Conservation (phyloP, 441 rosid species). For the Bocquillonia castaneifolia region DNA sequence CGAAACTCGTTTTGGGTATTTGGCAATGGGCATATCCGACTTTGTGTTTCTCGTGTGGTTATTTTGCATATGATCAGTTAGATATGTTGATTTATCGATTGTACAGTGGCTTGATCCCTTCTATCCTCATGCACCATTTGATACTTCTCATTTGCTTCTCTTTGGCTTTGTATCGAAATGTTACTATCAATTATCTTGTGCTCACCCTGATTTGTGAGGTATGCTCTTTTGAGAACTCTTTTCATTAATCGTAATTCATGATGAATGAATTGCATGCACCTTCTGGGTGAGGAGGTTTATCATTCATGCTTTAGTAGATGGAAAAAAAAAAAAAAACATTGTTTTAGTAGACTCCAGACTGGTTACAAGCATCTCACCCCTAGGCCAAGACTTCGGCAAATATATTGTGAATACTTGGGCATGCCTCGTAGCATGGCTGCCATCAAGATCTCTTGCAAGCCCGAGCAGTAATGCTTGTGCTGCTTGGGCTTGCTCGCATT, state of each 20-base stretch:
- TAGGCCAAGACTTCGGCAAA: too few species aligned
- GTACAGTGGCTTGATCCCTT: constrained; percentile 74
- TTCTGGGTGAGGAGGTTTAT: constrained; percentile 1
- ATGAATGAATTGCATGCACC: not conserved
- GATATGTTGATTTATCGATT: constrained; percentile 77
- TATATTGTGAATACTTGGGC: not conserved
- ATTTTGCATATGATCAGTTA: constrained; percentile 92
- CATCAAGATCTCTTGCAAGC: not conserved
- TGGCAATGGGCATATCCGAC: constrained; percentile 85
- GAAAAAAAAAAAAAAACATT: not conserved
- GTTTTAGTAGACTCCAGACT: too few species aligned
- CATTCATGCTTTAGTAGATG: constrained; percentile 1
- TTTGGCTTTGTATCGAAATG: constrained; percentile 69
- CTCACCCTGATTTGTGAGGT: constrained; percentile 94
- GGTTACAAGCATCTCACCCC: too few species aligned
- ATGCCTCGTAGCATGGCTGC: not conserved
- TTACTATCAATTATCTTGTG: constrained; percentile 80
- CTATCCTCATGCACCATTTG: constrained; percentile 75
- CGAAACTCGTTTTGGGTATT: constrained; percentile 49
- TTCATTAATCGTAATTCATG: not conserved
- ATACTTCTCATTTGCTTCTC: constrained; percentile 85
- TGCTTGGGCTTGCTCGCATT: not conserved
- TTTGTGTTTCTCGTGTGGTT: constrained; percentile 84
- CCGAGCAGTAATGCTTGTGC: too few species aligned
- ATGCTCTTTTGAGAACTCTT: constrained; percentile 3